Percentiles rank a stretch among this genome's conserved stretches.
Conservation (phyloP, 2,329 filamentous ascomycete genomes). For the Venturia aucupariae region DNA sequence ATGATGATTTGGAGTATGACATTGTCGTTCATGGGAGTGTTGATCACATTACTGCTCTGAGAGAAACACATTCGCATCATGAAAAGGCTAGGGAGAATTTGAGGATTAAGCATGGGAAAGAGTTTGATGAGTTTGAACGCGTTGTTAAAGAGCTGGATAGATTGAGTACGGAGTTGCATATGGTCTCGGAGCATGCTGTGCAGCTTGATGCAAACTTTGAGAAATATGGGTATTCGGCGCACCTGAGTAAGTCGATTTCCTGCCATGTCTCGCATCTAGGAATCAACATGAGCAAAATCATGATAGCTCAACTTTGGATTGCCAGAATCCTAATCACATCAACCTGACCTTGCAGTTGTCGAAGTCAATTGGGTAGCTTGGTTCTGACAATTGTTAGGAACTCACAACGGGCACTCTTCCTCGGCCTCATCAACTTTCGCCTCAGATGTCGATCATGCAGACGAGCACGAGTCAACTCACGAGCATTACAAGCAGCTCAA, state of each 20-base stretch:
- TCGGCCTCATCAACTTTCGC: conserved; percentile 21
- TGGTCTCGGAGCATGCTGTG: conserved; percentile 44
- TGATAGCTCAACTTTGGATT: too few relatives aligned
- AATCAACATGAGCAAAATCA: too few relatives aligned
- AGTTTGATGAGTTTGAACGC: conserved; percentile 48
- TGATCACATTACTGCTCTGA: conserved; percentile 41
- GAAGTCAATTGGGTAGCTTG: background rate
- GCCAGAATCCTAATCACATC: too few relatives aligned
- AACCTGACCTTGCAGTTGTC: too few relatives aligned
- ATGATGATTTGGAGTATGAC: conserved; percentile 37
- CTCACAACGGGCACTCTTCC: background rate
- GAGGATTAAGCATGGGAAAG: conserved; percentile 39
- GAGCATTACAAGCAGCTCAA: conserved; percentile 28
- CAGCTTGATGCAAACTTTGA: conserved; percentile 52
- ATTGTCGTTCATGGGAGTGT: conserved; percentile 49
- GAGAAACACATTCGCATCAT: conserved; percentile 45
- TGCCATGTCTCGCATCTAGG: too few relatives aligned
- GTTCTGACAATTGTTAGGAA: conserved; percentile 13
- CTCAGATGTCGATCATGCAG: conserved; percentile 18
- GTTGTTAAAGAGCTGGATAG: conserved; percentile 45
- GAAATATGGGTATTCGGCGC: conserved; percentile 53
- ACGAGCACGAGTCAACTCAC: conserved; percentile 25
- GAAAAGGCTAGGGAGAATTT: conserved; percentile 39
- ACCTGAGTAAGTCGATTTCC: conserved; percentile 47
- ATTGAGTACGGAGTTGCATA: conserved; percentile 45